Conservation (phyloP, 345 rosid genomes). For the Eucalyptus caleyi region DNA sequence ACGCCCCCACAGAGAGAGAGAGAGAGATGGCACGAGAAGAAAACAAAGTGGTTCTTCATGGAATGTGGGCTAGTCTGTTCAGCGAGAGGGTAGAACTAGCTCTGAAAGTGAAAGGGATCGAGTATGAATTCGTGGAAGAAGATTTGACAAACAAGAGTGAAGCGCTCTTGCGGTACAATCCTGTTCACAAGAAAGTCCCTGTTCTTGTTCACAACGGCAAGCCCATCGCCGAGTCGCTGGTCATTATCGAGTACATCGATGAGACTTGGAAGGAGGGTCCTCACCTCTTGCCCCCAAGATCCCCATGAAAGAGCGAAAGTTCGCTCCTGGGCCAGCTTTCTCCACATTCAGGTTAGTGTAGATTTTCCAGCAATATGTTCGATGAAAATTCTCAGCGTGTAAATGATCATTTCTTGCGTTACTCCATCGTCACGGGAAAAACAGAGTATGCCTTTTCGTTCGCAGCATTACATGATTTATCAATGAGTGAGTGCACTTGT, state of each 20-base stretch:
- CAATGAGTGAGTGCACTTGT: background rate
- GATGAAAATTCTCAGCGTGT: background rate
- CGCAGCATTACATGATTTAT: background rate
- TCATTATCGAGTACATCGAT: constrained; percentile 28
- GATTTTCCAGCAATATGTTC: background rate
- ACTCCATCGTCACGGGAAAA: background rate
- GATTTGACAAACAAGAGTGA: constrained; percentile 29
- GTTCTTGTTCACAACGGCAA: constrained; percentile 36
- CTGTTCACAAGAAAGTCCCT: constrained; percentile 26
- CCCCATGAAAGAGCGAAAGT: constrained; percentile 19
- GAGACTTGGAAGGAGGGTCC: constrained; percentile 23
- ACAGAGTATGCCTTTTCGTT: background rate
- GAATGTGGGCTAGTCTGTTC: constrained; percentile 12
- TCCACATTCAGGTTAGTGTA: background rate
- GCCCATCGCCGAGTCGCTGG: constrained; percentile 11
- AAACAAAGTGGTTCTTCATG: background rate
- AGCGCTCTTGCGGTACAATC: background rate
- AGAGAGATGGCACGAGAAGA: too few relatives aligned
- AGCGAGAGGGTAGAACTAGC: constrained; percentile 23
- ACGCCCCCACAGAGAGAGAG: too few relatives aligned
- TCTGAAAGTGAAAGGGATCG: constrained; percentile 22
- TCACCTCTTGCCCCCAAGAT: constrained; percentile 21
- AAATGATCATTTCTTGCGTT: background rate
- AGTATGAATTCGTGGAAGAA: constrained; percentile 24
- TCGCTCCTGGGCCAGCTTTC: constrained; percentile 25